Base-by-base conservation (phyloP, 2,329 filamentous ascomycete species). In the Trichothecium sympodiale region DNA sequence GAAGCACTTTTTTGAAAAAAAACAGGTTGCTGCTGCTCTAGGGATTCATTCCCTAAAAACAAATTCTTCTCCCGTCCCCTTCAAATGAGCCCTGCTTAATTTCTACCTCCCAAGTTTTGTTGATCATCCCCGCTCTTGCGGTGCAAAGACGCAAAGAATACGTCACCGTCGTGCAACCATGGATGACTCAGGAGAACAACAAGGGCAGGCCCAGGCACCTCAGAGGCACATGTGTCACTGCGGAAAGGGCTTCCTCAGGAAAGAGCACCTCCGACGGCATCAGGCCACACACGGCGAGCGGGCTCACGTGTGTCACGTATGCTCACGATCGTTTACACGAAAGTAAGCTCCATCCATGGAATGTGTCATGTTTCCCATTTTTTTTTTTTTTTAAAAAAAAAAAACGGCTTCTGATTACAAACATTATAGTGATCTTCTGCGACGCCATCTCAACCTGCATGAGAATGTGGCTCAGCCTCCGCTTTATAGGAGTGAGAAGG, bases 211-310 rank as follows among this genome's bases (percentile, higher is more conserved):
- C 10, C 20, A 25, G 10, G 20, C 20, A 25, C 20, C 20, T 23
- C 32, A 18, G 25, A 18, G 35, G 10, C 37, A 39, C 25, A 17
- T 14, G 14, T 62, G 59, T 33, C 57, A 61, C 29, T 62, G 59
- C 37, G 59, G 59, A 10, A 60, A 57, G 41, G 51, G 51, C 15
- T 62, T 61, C 38, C 50, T 62, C 29, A 48, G 59, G 38, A 62
- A 61, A 34, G 59, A 62, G 38, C 59, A 62, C 29, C 44, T 62
- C 27, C 43, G 55, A 6, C 49, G 59, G 4, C 59, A 62, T 41
- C 54, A 62, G 42, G 59, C 59, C 4, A 59, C 55, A 3, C 59
- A 62, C 41, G 46, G 48, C 14, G 51, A 52, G 16, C 51, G 51
- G 10, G 48, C 52, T 15, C 59, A 59, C 39, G 40, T 49, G 4